A percentile compares a stretch with the other conserved stretches of the same genome.
phyloP scores from a whole-genome alignment of 1,284 basidiomycete species.

The Gomphus sp. region DNA sequence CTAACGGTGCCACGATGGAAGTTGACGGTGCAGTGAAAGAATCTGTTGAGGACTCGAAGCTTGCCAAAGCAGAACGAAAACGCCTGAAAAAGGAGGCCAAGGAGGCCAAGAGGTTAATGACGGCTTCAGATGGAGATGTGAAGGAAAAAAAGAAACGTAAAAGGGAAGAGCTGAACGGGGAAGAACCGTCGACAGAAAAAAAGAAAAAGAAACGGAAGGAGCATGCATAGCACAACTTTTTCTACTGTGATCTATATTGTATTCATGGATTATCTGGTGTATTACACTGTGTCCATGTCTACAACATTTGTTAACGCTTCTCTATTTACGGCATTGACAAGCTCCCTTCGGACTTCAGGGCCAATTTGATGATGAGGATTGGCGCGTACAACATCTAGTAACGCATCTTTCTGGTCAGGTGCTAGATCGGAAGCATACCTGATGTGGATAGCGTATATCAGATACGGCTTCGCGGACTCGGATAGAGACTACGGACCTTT shows the following conservation, averaged over 20 bases:
- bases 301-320: constrained; percentile 48
- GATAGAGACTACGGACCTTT: constrained; percentile 53
- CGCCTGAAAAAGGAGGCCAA: constrained; percentile 10
- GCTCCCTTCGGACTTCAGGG: constrained; percentile 84
- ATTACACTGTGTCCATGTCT: constrained; percentile 44
- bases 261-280: background rate
- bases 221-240: background rate
- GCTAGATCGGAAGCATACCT: constrained; percentile 97
- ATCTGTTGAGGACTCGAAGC: background rate
- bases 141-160: background rate
- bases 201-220: constrained; percentile 6
- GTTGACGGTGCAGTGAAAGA: background rate
- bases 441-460: background rate
- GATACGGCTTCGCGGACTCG: background rate
- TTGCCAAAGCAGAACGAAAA: constrained; percentile 2
- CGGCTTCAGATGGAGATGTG: background rate
- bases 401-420: constrained; percentile 93
- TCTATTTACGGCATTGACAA: constrained; percentile 63
- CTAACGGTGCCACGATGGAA: constrained; percentile 5
- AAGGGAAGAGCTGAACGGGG: background rate
- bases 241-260: background rate
- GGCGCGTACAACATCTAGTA: constrained; percentile 88
- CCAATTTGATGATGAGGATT: constrained; percentile 87
- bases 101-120: background rate
- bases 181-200: background rate